A percentile compares a stretch with the other conserved stretches of the same genome.
Conservation (phyloP, 768 basidiomycete species). For the Macrolepiota albuminosa region DNA sequence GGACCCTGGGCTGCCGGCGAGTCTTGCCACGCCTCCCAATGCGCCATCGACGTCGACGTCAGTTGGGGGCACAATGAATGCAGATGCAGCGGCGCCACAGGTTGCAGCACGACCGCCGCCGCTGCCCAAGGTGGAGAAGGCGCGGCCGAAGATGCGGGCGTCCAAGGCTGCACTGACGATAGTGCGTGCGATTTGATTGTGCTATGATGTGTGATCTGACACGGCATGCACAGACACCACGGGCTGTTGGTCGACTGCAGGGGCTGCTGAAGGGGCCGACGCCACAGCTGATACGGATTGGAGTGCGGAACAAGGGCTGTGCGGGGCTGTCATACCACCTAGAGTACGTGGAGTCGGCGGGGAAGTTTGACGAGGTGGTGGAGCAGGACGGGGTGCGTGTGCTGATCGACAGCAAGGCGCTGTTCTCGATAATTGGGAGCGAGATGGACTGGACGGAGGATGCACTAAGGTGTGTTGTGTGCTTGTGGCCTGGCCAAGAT, state of each 20-base stretch:
- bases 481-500: neutral
- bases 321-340: constrained; percentile 85
- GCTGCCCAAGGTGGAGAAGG: constrained; percentile 57
- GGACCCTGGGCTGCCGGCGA: constrained; percentile 4
- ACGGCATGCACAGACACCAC: constrained; percentile 56
- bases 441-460: constrained; percentile 99
- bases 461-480: constrained; percentile 56
- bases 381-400: constrained; percentile 94
- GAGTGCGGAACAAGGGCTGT: constrained; percentile 96
- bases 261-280: constrained; percentile 76
- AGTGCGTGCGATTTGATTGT: constrained; percentile 35
- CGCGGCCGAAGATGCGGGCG: constrained; percentile 60
- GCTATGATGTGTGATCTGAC: neutral
- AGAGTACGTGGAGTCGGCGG: constrained; percentile 89
- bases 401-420: constrained; percentile 91
- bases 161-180: constrained; percentile 76
- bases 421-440: constrained; percentile 97
- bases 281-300: constrained; percentile 90
- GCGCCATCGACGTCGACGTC: constrained; percentile 1
- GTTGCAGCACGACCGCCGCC: constrained; percentile 69
- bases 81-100: constrained; percentile 66
- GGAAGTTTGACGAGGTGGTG: constrained; percentile 93
- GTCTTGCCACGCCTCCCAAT: neutral
- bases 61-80: constrained; percentile 39
- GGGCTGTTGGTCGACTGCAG: constrained; percentile 68